Evolutionary conservation across 2,329 filamentous ascomycete genomes (phyloP), one percentile per base, ranked within the genome.

Genomic region (Paraphaeosphaeria sporulosa): DNA sequence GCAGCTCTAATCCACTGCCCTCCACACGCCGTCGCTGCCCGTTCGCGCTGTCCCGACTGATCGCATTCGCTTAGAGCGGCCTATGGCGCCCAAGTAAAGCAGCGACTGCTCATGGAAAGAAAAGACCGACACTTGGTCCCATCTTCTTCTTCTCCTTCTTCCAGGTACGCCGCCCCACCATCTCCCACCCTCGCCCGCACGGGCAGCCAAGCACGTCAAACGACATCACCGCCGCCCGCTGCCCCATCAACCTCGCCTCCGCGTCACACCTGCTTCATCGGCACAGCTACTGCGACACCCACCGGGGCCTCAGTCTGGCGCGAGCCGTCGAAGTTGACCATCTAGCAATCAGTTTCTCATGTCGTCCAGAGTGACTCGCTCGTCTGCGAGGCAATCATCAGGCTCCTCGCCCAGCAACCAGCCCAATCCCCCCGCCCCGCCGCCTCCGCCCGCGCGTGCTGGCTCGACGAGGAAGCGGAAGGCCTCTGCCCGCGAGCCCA

Each of bases 341-440:
- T 60, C 68, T 57, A 66, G 47, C 62, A 69, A 40, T 67, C 70
- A 76, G 70, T 78, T 84, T 90, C 92, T 94, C 89, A 97, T 97
- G 93, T 92, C 92, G 88, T 84, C 89, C 87, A 97, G 94, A 92
- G 89, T 95, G 75, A 97, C 94, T 85, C 93, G 94, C 85, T 95
- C 94, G 75, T 90, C 94, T 80, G 91, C 94, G 84, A 93, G 93
- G 85, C 89, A 92, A 87, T 92, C 92, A 83, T 90, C 92, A 81
- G 85, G 84, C 75, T 76, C 77, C 62, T 77, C 76, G 66, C 77
- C 87, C 64, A 75, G 64, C 71, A 65, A 65, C 59, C 66, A 69
- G 34, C 72, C 71, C 61, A 71, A 82, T 81, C 82, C 81, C 55
- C 53, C 63, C 59, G 57, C 64, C 70, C 82, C 73, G 77, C 82